Percentiles rank a stretch among this genome's conserved stretches.
Evolutionary conservation across 2,329 filamentous ascomycete species (phyloP).

Genomic region (Cryoendolithus antarcticus): DNA sequence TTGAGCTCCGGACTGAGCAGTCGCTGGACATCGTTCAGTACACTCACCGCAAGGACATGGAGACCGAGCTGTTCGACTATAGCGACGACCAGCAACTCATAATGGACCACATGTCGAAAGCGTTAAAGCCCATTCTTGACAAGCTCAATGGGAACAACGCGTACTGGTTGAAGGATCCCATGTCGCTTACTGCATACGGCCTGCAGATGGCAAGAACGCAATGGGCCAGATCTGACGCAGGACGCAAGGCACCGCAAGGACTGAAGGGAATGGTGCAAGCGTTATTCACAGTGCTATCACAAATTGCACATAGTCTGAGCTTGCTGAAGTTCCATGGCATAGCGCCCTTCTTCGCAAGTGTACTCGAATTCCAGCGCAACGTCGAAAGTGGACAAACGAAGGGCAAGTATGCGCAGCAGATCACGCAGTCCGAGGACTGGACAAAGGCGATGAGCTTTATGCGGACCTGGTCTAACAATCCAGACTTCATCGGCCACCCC

Average conservation of each 20-base stretch:
- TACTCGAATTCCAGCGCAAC: conserved; percentile 61
- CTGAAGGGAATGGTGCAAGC: conserved; percentile 70
- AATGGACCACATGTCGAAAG: conserved; percentile 67
- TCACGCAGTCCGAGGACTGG: conserved; percentile 63
- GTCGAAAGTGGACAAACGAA: conserved; percentile 54
- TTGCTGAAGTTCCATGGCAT: conserved; percentile 94
- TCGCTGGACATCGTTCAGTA: conserved; percentile 89
- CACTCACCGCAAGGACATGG: conserved; percentile 70
- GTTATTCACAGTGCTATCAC: conserved; percentile 65
- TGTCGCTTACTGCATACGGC: conserved; percentile 72
- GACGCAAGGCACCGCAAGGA: conserved; percentile 54
- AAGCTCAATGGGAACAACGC: conserved; percentile 72
- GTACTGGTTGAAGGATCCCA: conserved; percentile 73
- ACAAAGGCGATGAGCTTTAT: conserved; percentile 75
- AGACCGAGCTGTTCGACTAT: conserved; percentile 68
- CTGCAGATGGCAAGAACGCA: conserved; percentile 62
- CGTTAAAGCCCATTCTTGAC: conserved; percentile 67
- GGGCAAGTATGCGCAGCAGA: conserved; percentile 64
- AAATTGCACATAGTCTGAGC: conserved; percentile 77
- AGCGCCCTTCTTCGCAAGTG: conserved; percentile 73
- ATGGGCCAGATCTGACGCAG: conserved; percentile 62
- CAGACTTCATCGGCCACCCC: conserved; percentile 83
- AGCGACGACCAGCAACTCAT: conserved; percentile 78
- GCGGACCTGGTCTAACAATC: conserved; percentile 60
- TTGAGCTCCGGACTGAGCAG: conserved; percentile 90